Base-by-base conservation (phyloP, 2,329 filamentous ascomycete species). In the Nemania abortiva region DNA sequence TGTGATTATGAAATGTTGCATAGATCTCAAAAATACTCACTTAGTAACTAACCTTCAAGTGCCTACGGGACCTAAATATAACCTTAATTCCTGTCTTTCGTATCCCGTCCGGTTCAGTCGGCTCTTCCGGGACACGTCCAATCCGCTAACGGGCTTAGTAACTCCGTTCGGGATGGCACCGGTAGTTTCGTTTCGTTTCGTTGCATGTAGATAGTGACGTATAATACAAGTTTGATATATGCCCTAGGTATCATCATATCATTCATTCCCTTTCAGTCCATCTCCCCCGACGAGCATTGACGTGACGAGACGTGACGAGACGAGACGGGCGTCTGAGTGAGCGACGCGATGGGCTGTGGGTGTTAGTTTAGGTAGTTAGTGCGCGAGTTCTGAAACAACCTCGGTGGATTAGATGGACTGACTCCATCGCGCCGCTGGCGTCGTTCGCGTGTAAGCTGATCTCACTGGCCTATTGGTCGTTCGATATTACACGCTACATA, bases 341-440 rank as follows among this genome's bases (percentile, higher is more conserved):
- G 54, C 18, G 24, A 31, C 27, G 54, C 24, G 24, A 27, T 27
- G 24, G 27, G 61, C 49, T 37, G 47, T 63, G 58, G 4, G 52
- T 22, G 31, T 50, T 45, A n/a, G n/a, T n/a, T n/a, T n/a, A n/a
- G n/a, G n/a, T n/a, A n/a, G n/a, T n/a, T n/a, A 42, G 58, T 55
- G 50, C 55, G 50, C 60, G 50, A 56, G 45, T 2, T 54, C 60
- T 64, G 55, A 68, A 68, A 65, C 65, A 27, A 54, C 39, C 39
- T 42, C 39, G 39, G 39, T 15, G 18, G 39, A 11, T 27, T 2
- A 5, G 39, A 11, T 15, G 18, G 39, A 11, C 5, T 2, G 24
- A 27, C 24, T 24, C 52, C 42, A 52, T 57, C 31, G 34, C 52
- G 52, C 42, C 11, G 39, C 18, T 15, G 11, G 11, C 24, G 24